Conservation (phyloP, 305 asterid species). For the Salvia sclarea region DNA sequence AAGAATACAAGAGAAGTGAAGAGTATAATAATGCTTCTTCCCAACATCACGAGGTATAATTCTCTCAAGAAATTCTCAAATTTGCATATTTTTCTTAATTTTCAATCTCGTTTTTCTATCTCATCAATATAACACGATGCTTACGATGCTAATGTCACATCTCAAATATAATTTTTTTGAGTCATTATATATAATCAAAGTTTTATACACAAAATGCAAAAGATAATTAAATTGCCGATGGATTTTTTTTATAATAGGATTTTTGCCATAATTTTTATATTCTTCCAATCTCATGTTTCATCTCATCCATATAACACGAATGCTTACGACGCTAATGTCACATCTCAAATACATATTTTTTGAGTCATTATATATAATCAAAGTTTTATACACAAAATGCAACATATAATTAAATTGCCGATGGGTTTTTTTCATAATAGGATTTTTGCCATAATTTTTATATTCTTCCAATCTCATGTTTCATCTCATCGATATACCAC, state of each 20-base stretch:
- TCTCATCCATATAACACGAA: background rate
- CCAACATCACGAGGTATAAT: conserved; percentile 44
- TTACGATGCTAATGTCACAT: too few relatives aligned
- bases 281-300: too few relatives aligned
- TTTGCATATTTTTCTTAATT: background rate
- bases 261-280: background rate
- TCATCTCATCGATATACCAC: background rate
- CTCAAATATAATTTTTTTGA: background rate
- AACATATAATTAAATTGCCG: background rate
- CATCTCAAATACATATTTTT: background rate
- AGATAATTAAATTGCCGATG: background rate
- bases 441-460: background rate
- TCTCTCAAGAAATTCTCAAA: background rate
- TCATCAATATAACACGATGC: background rate
- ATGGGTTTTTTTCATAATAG: too few relatives aligned
- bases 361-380: background rate
- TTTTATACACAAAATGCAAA: background rate
- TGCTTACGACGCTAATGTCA: too few relatives aligned
- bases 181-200: background rate
- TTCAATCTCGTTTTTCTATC: background rate
- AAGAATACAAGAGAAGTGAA: conserved; percentile 46
- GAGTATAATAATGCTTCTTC: conserved; percentile 31
- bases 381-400: background rate
- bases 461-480: too few relatives aligned
- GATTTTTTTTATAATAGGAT: too few relatives aligned